phyloP scores from a whole-genome alignment of 1,284 basidiomycete genomes.

The Butyriboletus appendiculatus region DNA sequence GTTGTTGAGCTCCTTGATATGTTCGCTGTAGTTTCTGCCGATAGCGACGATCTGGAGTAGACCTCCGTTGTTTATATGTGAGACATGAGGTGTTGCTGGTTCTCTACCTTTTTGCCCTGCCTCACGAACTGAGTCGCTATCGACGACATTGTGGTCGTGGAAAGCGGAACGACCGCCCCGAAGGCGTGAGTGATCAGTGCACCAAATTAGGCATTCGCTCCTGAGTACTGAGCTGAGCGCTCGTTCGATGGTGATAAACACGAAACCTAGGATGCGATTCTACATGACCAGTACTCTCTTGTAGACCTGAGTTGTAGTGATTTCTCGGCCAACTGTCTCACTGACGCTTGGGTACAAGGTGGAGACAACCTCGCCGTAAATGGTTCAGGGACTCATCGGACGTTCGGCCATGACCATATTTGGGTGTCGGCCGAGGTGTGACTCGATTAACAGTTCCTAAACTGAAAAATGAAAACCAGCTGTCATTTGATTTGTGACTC shows the following conservation, averaged over 20 bases:
- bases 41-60: conserved; percentile 80
- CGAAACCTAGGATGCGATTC: too few relatives aligned
- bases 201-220: conserved; percentile 3
- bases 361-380: neutral
- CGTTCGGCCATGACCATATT: conserved; percentile 24
- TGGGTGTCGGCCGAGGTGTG: conserved; percentile 27
- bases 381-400: conserved; percentile 9
- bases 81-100: rapidly evolving
- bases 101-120: conserved; percentile 31
- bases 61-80: neutral
- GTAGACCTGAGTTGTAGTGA: too few relatives aligned
- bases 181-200: too few relatives aligned
- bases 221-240: neutral
- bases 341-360: too few relatives aligned
- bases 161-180: conserved; percentile 1
- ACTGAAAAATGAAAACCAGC: neutral
- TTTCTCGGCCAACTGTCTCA: too few relatives aligned
- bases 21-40: conserved; percentile 83
- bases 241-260: too few relatives aligned
- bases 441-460: conserved; percentile 19
- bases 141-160: conserved; percentile 24
- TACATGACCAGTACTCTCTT: too few relatives aligned
- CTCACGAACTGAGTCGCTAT: conserved; percentile 47
- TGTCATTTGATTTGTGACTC: conserved; percentile 12
- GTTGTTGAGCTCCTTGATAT: conserved; percentile 92